Evolutionary conservation across 2,329 filamentous ascomycete species (phyloP), one percentile per base, ranked within the genome.

Genomic region (Ambrosiella cleistominuta): DNA sequence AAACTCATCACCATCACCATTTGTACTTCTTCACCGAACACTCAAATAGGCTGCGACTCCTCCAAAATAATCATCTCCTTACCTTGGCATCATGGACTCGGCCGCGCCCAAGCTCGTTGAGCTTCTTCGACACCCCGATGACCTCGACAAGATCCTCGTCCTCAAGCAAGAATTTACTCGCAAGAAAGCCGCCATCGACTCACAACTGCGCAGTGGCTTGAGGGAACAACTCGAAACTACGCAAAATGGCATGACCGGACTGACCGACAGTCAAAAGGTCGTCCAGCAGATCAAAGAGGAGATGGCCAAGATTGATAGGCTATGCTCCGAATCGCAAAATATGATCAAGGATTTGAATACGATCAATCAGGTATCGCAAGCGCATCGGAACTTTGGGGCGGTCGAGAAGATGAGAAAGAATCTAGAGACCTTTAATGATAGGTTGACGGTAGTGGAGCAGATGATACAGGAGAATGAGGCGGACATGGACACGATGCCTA

Each of bases 271-370:
- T 59, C 90, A 97, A 71, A 86, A 90, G 69, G 88, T 88, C 61
- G 87, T 98, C 40, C 85, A 88, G 67, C 81, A 86, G 65, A 96
- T 96, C 72, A 95, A 95, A 70, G 91, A 97, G 64, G 93, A 98
- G 74, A 93, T 98, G 81, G 89, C 94, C 76, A 94, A 91, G 72
- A 97, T 98, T 66, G 93, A 98, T 74, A 89, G 88, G 72, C 80
- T 98, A 63, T 98, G 93, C 73, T 89, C 90, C 62, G 94, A 98
- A 71, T 90, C 90, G 57, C 91, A 97, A 74, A 88, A 88, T 68
- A 96, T 96, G 82, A 95, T 98, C 66, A 83, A 86, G 66, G 93
- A 98, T 74, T 97, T 98, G 70, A 85, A 86, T 40, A 88, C 88
- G 67, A 93, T 95, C 75, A 93, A 94, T 69, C 74, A 88, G 61